A percentile compares a stretch with the other conserved stretches of the same genome.
These are phyloP conservation scores for Komagataella pseudopastoris DNA, from an alignment of 805 yeast species.

Conservation along the genomic window DNA sequence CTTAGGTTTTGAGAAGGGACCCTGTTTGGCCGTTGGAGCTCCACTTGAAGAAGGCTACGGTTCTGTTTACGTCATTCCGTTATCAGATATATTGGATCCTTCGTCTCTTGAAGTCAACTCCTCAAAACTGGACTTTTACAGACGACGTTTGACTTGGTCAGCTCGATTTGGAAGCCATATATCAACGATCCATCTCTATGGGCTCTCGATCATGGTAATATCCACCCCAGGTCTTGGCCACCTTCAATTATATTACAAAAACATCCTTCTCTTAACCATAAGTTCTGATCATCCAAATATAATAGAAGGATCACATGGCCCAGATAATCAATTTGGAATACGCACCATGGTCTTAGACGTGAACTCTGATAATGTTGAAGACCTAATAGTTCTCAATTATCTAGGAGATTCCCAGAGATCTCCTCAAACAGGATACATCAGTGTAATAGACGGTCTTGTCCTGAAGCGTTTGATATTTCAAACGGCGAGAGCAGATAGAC, in stretches of 20 bases:
- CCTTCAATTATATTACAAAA: constrained; percentile 22
- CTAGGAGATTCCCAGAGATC: neutral
- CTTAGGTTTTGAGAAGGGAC: constrained; percentile 23
- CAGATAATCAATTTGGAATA: neutral
- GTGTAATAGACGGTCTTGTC: neutral
- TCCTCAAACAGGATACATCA: neutral
- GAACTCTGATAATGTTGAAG: neutral
- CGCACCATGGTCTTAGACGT: neutral
- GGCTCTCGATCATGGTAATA: constrained; percentile 24
- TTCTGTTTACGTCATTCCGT: constrained; percentile 28
- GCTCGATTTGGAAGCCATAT: constrained; percentile 29
- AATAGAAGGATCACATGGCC: neutral
- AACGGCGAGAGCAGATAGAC: neutral
- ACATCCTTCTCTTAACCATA: constrained; percentile 9
- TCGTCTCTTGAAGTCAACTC: neutral
- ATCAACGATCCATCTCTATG: constrained; percentile 14
- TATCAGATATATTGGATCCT: constrained; percentile 13
- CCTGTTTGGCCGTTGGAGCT: constrained; percentile 35
- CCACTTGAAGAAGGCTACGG: constrained; percentile 31
- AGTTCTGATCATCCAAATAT: neutral
- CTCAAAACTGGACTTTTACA: neutral
- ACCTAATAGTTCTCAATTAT: neutral
- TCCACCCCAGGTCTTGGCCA: constrained; percentile 39
- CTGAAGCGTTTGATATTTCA: neutral
- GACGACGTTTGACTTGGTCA: constrained; percentile 12